These are phyloP conservation scores for Thelonectria olida DNA, from an alignment of 2,329 filamentous ascomycete species.

Conservation along the genomic window DNA sequence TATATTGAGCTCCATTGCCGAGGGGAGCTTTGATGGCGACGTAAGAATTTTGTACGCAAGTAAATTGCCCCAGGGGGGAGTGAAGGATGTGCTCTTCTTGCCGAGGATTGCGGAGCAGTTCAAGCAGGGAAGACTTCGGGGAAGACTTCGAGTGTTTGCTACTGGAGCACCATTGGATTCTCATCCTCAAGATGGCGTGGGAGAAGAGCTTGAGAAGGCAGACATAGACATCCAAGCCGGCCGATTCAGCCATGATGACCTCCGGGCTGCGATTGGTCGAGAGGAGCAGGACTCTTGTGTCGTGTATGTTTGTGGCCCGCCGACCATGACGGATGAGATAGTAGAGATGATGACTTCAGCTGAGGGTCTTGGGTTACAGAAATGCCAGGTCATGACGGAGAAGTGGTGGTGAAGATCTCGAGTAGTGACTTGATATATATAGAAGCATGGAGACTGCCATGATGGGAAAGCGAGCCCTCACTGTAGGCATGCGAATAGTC, in stretches of 20 bases:
- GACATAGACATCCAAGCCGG: slow-evolving; percentile 41
- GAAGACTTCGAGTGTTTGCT: slow-evolving; percentile 57
- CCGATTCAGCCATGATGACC: slow-evolving; percentile 55
- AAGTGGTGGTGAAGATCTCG: slow-evolving; percentile 67
- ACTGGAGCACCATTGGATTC: slow-evolving; percentile 47
- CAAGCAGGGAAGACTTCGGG: slow-evolving; percentile 46
- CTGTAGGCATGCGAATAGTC: not conserved
- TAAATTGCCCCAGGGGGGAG: slow-evolving; percentile 43
- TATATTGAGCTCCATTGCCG: slow-evolving; percentile 71
- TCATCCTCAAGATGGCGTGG: not conserved
- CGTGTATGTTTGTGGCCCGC: slow-evolving; percentile 75
- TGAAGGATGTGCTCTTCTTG: slow-evolving; percentile 59
- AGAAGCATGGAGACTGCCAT: no score
- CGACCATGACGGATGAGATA: slow-evolving; percentile 74
- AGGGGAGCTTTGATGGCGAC: slow-evolving; percentile 41
- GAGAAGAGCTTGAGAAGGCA: not conserved
- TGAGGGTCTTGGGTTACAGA: slow-evolving; percentile 50
- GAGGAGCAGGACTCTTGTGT: slow-evolving; percentile 51
- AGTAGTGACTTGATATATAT: no score
- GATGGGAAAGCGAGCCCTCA: not conserved
- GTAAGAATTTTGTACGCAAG: slow-evolving; percentile 73
- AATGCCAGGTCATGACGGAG: slow-evolving; percentile 63
- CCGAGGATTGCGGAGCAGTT: slow-evolving; percentile 57
- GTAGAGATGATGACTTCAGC: slow-evolving; percentile 56
- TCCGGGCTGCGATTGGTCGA: slow-evolving; percentile 50